Conservation (phyloP, 2,329 filamentous ascomycete species). For the Talaromyces atroroseus region DNA sequence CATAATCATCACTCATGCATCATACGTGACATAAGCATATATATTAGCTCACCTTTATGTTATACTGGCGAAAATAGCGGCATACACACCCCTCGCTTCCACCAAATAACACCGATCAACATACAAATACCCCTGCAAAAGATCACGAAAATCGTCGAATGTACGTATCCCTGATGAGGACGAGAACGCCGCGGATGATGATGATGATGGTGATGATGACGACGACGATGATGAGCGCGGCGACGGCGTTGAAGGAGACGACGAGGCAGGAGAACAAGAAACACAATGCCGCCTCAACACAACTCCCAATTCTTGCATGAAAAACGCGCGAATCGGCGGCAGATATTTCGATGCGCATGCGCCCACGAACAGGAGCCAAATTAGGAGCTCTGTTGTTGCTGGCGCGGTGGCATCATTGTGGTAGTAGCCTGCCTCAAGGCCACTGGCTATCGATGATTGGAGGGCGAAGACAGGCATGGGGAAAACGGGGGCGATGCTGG, state of each 20-base stretch:
- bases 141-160: slow-evolving; percentile 29
- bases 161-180: slow-evolving; percentile 16
- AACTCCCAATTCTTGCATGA: slow-evolving; percentile 24
- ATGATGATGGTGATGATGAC: not conserved
- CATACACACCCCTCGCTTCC: slow-evolving; percentile 28
- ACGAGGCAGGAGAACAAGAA: not conserved
- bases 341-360: slow-evolving; percentile 21
- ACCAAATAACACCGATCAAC: slow-evolving; percentile 29
- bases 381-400: slow-evolving; percentile 22
- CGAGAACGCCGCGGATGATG: not conserved
- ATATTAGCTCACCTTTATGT: not conserved
- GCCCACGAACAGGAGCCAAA: slow-evolving; percentile 35
- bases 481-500: slow-evolving; percentile 29
- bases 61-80: slow-evolving; percentile 10
- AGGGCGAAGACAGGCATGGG: slow-evolving; percentile 30
- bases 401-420: slow-evolving; percentile 19
- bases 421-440: slow-evolving; percentile 29
- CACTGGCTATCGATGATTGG: slow-evolving; percentile 27
- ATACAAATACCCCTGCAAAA: slow-evolving; percentile 33
- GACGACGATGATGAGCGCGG: not conserved
- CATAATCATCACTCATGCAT: not conserved
- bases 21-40: not conserved
- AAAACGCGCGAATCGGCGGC: slow-evolving; percentile 20
- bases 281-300: not conserved
- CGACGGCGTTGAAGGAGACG: not conserved